A percentile compares a stretch with the other conserved stretches of the same genome.
phyloP scores from a whole-genome alignment of 2,329 filamentous ascomycete genomes.

The Aspergillus hortae region DNA sequence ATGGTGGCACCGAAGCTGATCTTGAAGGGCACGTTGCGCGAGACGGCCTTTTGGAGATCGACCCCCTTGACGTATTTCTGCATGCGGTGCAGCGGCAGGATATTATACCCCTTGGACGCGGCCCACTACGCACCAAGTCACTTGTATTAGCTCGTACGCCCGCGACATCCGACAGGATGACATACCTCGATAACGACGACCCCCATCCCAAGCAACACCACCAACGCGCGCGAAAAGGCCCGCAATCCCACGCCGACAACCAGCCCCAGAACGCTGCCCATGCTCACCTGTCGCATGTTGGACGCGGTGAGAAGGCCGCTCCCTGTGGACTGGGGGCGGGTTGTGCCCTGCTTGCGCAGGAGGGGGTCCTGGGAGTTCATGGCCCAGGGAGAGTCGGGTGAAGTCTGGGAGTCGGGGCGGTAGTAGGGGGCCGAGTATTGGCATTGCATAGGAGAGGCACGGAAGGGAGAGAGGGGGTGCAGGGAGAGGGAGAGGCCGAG shows the following conservation, averaged over 20 bases:
- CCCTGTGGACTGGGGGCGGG: slow-evolving; percentile 5
- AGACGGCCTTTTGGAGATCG: slow-evolving; percentile 36
- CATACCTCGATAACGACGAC: slow-evolving; percentile 44
- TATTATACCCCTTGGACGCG: slow-evolving; percentile 45
- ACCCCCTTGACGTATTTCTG: slow-evolving; percentile 41
- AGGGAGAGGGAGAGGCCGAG: slow-evolving; percentile 33
- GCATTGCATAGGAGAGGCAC: slow-evolving; percentile 33
- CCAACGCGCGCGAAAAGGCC: slow-evolving; percentile 43
- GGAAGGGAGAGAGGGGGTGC: slow-evolving; percentile 32
- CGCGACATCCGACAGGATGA: not conserved
- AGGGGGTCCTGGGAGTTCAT: slow-evolving; percentile 20
- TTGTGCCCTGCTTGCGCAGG: slow-evolving; percentile 24
- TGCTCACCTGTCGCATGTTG: slow-evolving; percentile 43
- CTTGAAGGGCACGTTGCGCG: slow-evolving; percentile 43
- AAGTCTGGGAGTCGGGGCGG: slow-evolving; percentile 13
- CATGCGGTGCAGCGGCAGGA: slow-evolving; percentile 39
- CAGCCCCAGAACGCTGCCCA: slow-evolving; percentile 45
- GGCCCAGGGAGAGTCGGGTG: slow-evolving; percentile 24
- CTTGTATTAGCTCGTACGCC: not conserved
- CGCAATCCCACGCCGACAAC: slow-evolving; percentile 42
- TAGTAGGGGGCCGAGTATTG: slow-evolving; percentile 31
- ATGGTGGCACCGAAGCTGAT: slow-evolving; percentile 45
- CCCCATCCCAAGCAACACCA: slow-evolving; percentile 42
- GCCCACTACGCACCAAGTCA: slow-evolving; percentile 32
- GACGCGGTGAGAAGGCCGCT: slow-evolving; percentile 27